Conservation (phyloP, 176 grass and related monocot species). For the Tillandsia leiboldiana region DNA sequence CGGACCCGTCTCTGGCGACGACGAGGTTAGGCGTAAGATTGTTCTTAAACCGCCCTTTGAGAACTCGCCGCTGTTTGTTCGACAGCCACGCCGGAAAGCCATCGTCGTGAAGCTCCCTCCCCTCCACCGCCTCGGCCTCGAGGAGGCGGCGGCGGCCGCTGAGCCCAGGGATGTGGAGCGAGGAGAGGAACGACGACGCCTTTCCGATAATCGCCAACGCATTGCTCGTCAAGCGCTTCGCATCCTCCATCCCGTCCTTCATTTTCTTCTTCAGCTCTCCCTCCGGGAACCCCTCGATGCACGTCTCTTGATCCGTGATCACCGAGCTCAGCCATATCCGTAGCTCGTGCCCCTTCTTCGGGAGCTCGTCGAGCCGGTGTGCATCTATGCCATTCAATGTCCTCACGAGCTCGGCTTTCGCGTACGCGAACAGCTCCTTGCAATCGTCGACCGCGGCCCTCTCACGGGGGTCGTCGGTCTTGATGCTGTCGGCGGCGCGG, state of each 20-base stretch:
- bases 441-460: constrained; percentile 58
- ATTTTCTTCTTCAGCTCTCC: constrained; percentile 61
- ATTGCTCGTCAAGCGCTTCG: constrained; percentile 63
- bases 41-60: constrained; percentile 39
- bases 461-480: constrained; percentile 41
- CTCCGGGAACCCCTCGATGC: constrained; percentile 83
- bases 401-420: constrained; percentile 40
- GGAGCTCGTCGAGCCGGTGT: constrained; percentile 24
- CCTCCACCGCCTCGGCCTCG: constrained; percentile 24
- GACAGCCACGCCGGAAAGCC: constrained; percentile 44
- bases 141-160: constrained; percentile 30
- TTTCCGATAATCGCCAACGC: constrained; percentile 68
- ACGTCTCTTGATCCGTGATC: constrained; percentile 65
- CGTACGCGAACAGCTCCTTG: constrained; percentile 37
- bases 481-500: constrained; percentile 38
- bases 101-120: constrained; percentile 18
- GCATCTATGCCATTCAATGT: constrained; percentile 36
- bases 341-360: constrained; percentile 39
- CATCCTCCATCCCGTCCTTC: constrained; percentile 37
- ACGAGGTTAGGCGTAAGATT: constrained; percentile 36
- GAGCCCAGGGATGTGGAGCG: constrained; percentile 19
- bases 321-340: constrained; percentile 71
- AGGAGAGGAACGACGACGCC: constrained; percentile 30
- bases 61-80: constrained; percentile 35
- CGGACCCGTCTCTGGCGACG: constrained; percentile 73